phyloP scores from a whole-genome alignment of 202 grass and related monocot genomes.

The Brachypodium distachyon region DNA sequence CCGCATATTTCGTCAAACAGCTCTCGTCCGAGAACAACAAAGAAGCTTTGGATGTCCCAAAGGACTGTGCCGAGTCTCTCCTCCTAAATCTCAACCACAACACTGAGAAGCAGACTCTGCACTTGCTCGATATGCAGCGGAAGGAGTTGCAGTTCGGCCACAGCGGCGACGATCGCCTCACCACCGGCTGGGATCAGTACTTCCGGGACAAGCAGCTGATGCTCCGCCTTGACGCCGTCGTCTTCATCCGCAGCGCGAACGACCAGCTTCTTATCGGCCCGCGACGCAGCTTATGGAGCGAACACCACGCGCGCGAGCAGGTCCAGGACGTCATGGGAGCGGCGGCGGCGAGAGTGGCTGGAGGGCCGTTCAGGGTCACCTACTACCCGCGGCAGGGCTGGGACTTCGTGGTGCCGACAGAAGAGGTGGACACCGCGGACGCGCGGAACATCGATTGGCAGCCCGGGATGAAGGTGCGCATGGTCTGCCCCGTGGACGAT shows the following conservation, averaged over 20 bases:
- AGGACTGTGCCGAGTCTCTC: too few relatives aligned
- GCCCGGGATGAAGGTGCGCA: not conserved
- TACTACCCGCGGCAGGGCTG: not conserved
- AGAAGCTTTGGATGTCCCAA: too few relatives aligned
- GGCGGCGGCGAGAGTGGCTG: not conserved
- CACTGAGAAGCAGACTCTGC: too few relatives aligned
- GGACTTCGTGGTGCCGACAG: not conserved
- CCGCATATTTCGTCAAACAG: too few relatives aligned
- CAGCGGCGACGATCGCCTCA: not conserved
- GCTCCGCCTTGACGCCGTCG: not conserved
- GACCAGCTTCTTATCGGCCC: not conserved
- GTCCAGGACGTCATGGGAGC: not conserved
- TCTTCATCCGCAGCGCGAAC: not conserved
- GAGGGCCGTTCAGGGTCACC: not conserved
- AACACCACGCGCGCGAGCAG: not conserved
- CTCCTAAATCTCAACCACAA: too few relatives aligned
- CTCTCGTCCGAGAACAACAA: too few relatives aligned
- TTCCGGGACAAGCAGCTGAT: not conserved
- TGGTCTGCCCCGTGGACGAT: not conserved
- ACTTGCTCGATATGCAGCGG: too few relatives aligned
- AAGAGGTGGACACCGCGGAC: not conserved
- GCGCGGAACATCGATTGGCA: not conserved
- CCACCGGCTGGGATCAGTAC: not conserved
- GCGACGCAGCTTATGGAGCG: too few relatives aligned
- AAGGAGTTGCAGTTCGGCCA: accelerated